A percentile compares a stretch with the other conserved stretches of the same genome.
These are phyloP conservation scores for Ganoderma multipileum DNA, from an alignment of 1,284 basidiomycete species.

Conservation along the genomic window DNA sequence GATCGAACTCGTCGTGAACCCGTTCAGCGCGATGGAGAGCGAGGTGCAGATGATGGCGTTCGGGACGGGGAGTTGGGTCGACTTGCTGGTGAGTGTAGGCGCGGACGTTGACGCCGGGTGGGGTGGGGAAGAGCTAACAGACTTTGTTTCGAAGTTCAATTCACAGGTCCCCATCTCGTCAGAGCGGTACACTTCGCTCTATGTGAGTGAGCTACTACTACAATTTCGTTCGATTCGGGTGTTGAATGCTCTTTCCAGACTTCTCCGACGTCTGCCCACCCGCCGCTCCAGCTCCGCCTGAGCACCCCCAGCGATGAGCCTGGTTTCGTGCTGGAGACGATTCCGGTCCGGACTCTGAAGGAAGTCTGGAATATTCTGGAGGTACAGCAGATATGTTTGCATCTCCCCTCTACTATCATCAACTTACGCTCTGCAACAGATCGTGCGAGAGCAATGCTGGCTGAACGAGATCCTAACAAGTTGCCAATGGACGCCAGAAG, in stretches of 20 bases:
- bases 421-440: slow-evolving; percentile 46
- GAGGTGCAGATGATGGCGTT: slow-evolving; percentile 58
- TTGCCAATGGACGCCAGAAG: slow-evolving; percentile 66
- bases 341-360: slow-evolving; percentile 72
- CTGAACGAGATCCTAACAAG: slow-evolving; percentile 68
- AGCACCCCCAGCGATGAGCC: slow-evolving; percentile 67
- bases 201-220: slow-evolving; percentile 42
- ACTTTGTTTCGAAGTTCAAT: slow-evolving; percentile 48
- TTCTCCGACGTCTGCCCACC: slow-evolving; percentile 69
- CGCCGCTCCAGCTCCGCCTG: slow-evolving; percentile 70
- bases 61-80: slow-evolving; percentile 67
- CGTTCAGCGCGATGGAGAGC: slow-evolving; percentile 54
- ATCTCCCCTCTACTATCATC: background rate
- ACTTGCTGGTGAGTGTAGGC: slow-evolving; percentile 28
- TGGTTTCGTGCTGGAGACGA: slow-evolving; percentile 70
- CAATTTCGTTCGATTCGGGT: background rate
- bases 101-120: background rate
- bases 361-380: slow-evolving; percentile 77
- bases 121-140: background rate
- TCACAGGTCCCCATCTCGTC: slow-evolving; percentile 49
- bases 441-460: slow-evolving; percentile 82
- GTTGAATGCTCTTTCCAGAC: slow-evolving; percentile 31
- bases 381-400: slow-evolving; percentile 43
- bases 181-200: slow-evolving; percentile 54
- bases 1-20: slow-evolving; percentile 66